Base-by-base conservation (phyloP, 202 grass and related monocot genomes). In the Dendrocalamus latiflorus region DNA sequence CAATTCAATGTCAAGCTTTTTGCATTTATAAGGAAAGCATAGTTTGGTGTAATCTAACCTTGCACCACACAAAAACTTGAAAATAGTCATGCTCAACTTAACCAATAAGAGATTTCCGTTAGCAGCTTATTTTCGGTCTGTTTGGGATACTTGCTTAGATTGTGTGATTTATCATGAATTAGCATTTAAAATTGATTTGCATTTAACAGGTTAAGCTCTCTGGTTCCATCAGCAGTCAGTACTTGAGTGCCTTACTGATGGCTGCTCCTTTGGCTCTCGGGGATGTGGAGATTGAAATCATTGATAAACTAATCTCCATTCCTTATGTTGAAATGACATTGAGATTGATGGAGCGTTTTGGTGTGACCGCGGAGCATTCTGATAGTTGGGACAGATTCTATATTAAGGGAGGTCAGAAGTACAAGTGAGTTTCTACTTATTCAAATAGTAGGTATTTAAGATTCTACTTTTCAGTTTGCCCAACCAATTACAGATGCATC, bases 281-380 rank as follows among this genome's bases (percentile, higher is more conserved):
- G 64, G 91, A 96, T 61, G 93, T 96, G 13, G 93, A 96, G 89
- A 99, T 99, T 54, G 91, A 99, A 85, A 99, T 96, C 56, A 96
- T 96, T 41, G 97, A 99, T 89, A 99, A 99, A 86, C 77, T 99
- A 71, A 99, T 99, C 61, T 99, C 97, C 33, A 68, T 99, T 85
- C 97, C 97, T 54, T 99, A 99, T 4, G 97, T 99, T 7, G 97
- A 96, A 84, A 99, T 99, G 97, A 99, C 97, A 80, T 68, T 99
- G 81, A 96, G 86, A 82, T 88, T 99, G 81, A 99, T 99, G 97
- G 91, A 96, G 79, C 86, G 93, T 33, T 99, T 99, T 55, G 93
- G 97, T 1, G 93, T 99, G 55, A 89, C 61, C 8, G 81, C 94
- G 34, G 93, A 94, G 54, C 93, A 99, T 80, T 94, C 97, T 68